These are phyloP conservation scores for Pelargonium nanum DNA, from an alignment of 345 rosid species.

Conservation along the genomic window DNA sequence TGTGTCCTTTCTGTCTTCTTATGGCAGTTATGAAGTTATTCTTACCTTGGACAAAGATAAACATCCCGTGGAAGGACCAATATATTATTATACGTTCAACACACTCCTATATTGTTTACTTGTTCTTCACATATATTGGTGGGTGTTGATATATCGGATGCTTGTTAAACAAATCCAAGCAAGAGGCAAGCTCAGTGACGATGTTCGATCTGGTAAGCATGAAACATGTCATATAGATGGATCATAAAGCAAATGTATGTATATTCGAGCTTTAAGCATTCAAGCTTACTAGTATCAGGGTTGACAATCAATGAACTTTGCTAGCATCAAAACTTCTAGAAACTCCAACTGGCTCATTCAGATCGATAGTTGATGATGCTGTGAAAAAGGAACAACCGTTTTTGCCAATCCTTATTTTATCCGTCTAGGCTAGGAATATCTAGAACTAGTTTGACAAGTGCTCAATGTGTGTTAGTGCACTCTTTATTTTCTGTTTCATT, in stretches of 20 bases:
- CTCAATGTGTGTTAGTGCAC: too few relatives aligned
- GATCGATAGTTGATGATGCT: too few relatives aligned
- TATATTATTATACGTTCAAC: slow-evolving; percentile 70
- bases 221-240: neutral
- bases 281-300: too few relatives aligned
- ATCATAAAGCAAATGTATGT: neutral
- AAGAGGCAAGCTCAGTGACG: slow-evolving; percentile 66
- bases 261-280: neutral
- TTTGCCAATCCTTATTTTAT: too few relatives aligned
- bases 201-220: slow-evolving; percentile 77
- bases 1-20: neutral
- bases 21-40: slow-evolving; percentile 77
- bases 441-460: too few relatives aligned
- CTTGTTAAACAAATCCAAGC: slow-evolving; percentile 67
- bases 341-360: too few relatives aligned
- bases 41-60: slow-evolving; percentile 54
- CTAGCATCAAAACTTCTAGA: too few relatives aligned
- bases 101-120: slow-evolving; percentile 61
- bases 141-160: slow-evolving; percentile 79
- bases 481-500: too few relatives aligned
- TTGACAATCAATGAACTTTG: too few relatives aligned
- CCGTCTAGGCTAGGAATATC: too few relatives aligned
- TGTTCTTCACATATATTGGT: slow-evolving; percentile 86
- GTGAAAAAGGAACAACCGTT: too few relatives aligned
- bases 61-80: slow-evolving; percentile 45